Evolutionary conservation across 129 eudicot species (phyloP), one percentile per base, ranked within the genome.

Genomic region (Centrapalus pauciflorus): DNA sequence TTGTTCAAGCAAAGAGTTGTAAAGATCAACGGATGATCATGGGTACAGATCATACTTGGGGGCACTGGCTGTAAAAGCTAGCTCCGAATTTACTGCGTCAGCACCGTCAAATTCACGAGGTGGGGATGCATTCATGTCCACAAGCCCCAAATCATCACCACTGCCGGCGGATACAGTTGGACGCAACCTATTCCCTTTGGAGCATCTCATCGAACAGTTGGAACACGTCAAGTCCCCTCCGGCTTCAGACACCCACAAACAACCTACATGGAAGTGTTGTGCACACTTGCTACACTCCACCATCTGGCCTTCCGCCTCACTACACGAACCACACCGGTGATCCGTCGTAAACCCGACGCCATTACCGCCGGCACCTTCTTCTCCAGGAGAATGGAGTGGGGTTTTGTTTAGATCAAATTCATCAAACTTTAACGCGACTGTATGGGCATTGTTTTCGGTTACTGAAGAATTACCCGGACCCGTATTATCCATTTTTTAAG

Each of bases 371-470:
- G 12, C 37, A 37, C 43, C 12, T 21, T 75, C 43, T 46, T 60
- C 76, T 20, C 78, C 67, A 4, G 82, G 80, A 13, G 84, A 71
- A 13, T 74, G 29, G 5, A 61, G 69, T 25, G 89, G 89, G 66
- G 77, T 60, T 62, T 84, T 71, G 73, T 84, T 84, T 25, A 80
- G 80, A 66, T 84, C 85, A 57, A 84, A 64, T 26, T 43, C 62
- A 66, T 84, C 85, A 57, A 84, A 64, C 33, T 43, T 56, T 17
- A 80, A 35, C 13, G 79, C 61, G 41, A 50, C 45, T 50, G 52
- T 67, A 34, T 58, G 67, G 25, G 59, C 26, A 14, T 17, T 27
- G n/a, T 56, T 43, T 40, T 11, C 67, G 67, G 67, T 48, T 70
- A 58, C 16, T 48, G 76, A 16, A 7, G 35, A 5, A 29, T 32